Evolutionary conservation across 2,329 filamentous ascomycete genomes (phyloP), one percentile per base, ranked within the genome.

Genomic region (Fusarium pseudoanthophilum): DNA sequence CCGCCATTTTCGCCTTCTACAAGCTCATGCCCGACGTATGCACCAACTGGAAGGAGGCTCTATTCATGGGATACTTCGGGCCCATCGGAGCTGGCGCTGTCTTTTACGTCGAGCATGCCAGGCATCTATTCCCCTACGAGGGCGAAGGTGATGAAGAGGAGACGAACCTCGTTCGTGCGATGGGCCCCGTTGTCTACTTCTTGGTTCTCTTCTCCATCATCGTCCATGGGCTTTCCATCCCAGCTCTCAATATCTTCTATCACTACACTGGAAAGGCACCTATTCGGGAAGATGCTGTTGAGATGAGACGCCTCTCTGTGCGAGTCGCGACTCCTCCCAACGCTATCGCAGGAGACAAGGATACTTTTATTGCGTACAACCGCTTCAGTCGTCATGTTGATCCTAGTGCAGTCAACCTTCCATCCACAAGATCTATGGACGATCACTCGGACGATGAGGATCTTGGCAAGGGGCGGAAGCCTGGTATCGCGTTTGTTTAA

Each of bases 1-100:
- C 88, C 1, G 85, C 88, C 5, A 85, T 90, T 20, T 79, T 90
- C 36, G 57, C 87, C 28, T 82, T 83, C 3, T 90, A 90, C 76
- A 87, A 86, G 70, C 80, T 88, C 11, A 88, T 90, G 86, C 87
- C 88, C 0, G 79, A 78, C 1, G 83, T 85, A 0, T 84, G 86
- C 67, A 83, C 83, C 13, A 80, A 83, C 74, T 90, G 86, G 85
- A 87, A 86, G 72, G 88, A 90, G 66, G 89, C 88, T 1, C 71
- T 90, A 0, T 90, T 90, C 62, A 88, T 90, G 87, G 88, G 88
- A 0, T 90, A 90, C 67, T 95, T 95, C 72, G 93, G 92, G 0
- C 93, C 92, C 0, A 94, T 95, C 51, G 93, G 93, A 3, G 92
- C 93, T 21, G 92, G 91, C 20, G 92, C 92, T 4, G 87, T 94